These are phyloP conservation scores for Croton setiger DNA, from an alignment of 441 rosid species.

Conservation along the genomic window DNA sequence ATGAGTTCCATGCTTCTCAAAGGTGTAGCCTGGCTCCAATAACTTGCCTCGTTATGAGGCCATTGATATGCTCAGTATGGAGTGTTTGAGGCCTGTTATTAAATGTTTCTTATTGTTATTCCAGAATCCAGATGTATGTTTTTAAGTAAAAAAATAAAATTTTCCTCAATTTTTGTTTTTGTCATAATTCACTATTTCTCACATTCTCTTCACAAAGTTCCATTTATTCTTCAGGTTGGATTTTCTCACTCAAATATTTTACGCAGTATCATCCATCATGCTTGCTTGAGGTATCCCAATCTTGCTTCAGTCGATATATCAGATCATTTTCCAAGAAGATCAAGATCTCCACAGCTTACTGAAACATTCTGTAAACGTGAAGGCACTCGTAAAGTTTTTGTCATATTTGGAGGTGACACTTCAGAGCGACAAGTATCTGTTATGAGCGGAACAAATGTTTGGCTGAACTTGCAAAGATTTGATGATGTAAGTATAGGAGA, in stretches of 20 bases:
- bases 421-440: conserved; percentile 98
- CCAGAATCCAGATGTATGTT: background rate
- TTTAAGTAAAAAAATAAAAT: background rate
- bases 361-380: conserved; percentile 30
- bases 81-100: conserved; percentile 8
- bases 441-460: conserved; percentile 95
- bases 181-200: conserved; percentile 12
- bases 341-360: conserved; percentile 26
- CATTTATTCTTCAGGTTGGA: conserved; percentile 62
- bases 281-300: conserved; percentile 77
- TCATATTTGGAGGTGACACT: conserved; percentile 89
- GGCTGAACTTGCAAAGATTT: conserved; percentile 88
- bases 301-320: conserved; percentile 46
- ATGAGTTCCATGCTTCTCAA: conserved; percentile 7
- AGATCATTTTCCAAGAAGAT: conserved; percentile 36
- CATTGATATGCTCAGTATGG: background rate
- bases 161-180: background rate
- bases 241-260: conserved; percentile 93
- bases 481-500: conserved; percentile 57
- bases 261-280: conserved; percentile 63
- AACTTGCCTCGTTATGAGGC: conserved; percentile 1
- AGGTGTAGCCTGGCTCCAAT: background rate
- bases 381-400: conserved; percentile 57
- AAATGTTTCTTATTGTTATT: conserved; percentile 6
- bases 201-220: conserved; percentile 7